These are phyloP conservation scores for Ophiostoma sp. DNA, from an alignment of 2,329 filamentous ascomycete genomes.

Conservation along the genomic window DNA sequence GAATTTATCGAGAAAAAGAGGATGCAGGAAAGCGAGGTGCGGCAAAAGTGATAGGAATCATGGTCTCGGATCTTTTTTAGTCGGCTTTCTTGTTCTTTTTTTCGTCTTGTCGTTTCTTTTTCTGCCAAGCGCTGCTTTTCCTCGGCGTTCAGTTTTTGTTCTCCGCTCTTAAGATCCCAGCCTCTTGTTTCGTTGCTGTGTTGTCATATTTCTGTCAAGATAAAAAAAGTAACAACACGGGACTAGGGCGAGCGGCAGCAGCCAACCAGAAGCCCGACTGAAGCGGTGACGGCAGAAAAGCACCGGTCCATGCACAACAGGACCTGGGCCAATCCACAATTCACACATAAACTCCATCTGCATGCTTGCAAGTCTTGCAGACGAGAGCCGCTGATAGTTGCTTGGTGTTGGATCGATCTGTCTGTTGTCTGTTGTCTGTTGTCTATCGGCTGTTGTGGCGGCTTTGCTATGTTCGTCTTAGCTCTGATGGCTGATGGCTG, in stretches of 20 bases:
- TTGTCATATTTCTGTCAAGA: neutral
- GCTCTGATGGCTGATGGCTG: neutral
- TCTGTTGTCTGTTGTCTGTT: neutral
- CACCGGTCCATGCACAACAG: neutral
- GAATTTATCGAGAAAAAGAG: neutral
- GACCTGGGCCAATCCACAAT: neutral
- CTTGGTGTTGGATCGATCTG: neutral
- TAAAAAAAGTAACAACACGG: constrained; percentile 10
- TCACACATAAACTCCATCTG: neutral
- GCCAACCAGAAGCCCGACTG: constrained; percentile 4
- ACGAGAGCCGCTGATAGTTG: neutral
- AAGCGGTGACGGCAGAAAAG: constrained; percentile 13
- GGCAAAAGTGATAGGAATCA: neutral
- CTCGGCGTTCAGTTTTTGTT: neutral
- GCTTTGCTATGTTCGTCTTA: neutral
- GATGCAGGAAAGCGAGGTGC: constrained; percentile 1
- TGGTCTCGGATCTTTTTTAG: neutral
- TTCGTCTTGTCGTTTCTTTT: neutral
- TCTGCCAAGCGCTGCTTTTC: neutral
- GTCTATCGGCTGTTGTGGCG: neutral
- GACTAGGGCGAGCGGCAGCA: neutral
- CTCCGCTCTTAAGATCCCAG: neutral
- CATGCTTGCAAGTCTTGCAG: neutral
- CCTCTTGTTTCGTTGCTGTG: neutral
- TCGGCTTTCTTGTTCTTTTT: neutral